phyloP scores from a whole-genome alignment of 371 early-diverging fungal species.

The Fennellomyces sp. region DNA sequence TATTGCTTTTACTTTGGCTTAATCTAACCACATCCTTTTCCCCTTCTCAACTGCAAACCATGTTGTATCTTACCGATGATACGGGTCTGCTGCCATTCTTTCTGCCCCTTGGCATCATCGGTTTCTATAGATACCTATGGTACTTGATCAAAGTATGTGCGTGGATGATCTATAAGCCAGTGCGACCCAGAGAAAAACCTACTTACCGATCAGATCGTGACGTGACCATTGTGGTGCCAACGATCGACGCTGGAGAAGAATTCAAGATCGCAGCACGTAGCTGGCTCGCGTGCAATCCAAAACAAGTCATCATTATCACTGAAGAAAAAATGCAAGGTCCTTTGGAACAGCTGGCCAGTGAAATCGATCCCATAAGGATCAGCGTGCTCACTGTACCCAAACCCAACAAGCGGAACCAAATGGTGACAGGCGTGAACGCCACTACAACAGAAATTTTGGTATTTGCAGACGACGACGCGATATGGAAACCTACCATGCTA shows the following conservation, averaged over 20 bases:
- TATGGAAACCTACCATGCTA: constrained; percentile 61
- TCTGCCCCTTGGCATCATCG: constrained; percentile 65
- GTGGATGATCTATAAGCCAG: constrained; percentile 46
- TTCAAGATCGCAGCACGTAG: constrained; percentile 64
- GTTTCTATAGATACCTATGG: constrained; percentile 71
- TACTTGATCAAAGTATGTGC: constrained; percentile 58
- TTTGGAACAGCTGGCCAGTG: constrained; percentile 48
- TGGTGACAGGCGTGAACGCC: constrained; percentile 68
- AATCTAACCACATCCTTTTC: no score
- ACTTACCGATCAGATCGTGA: constrained; percentile 51
- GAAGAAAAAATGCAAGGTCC: constrained; percentile 51
- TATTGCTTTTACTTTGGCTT: neutral
- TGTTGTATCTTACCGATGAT: constrained; percentile 69
- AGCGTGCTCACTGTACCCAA: constrained; percentile 51
- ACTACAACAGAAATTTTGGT: constrained; percentile 64
- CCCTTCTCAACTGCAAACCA: constrained; percentile 13
- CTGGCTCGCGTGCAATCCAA: constrained; percentile 64
- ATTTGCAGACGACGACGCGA: constrained; percentile 72
- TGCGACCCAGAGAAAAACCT: constrained; percentile 42
- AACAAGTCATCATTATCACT: constrained; percentile 60
- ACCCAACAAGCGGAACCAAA: constrained; percentile 66
- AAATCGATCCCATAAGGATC: constrained; percentile 43
- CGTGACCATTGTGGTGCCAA: constrained; percentile 71
- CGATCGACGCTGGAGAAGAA: constrained; percentile 71
- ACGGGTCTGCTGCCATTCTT: constrained; percentile 57